A percentile compares a stretch with the other conserved stretches of the same genome.
Evolutionary conservation across 495 filamentous ascomycete species (phyloP).

Genomic region (Neurospora sp.): DNA sequence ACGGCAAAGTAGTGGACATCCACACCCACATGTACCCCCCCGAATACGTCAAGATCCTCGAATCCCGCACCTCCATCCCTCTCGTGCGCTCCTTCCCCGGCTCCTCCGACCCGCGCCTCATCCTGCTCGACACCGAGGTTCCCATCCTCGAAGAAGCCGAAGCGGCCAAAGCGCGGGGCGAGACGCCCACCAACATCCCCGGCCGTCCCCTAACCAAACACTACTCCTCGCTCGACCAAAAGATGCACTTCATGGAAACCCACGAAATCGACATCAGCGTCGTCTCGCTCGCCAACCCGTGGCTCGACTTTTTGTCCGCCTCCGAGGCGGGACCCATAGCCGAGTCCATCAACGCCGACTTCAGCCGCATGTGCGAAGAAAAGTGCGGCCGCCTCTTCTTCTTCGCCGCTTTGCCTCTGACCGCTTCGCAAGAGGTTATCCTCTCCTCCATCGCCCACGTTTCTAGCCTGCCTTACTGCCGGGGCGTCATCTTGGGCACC

Average conservation of each 20-base stretch:
- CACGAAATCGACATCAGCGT: constrained; percentile 77
- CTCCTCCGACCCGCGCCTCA: constrained; percentile 53
- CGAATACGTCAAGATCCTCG: constrained; percentile 70
- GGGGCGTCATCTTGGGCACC: constrained; percentile 83
- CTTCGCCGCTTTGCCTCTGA: constrained; percentile 74
- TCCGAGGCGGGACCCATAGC: constrained; percentile 53
- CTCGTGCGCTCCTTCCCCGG: constrained; percentile 63
- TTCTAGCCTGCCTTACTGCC: constrained; percentile 51
- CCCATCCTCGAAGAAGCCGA: constrained; percentile 45
- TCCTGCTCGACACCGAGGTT: constrained; percentile 65
- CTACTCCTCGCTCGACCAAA: constrained; percentile 61
- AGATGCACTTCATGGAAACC: constrained; percentile 76
- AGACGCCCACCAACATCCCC: constrained; percentile 15
- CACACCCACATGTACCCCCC: constrained; percentile 94
- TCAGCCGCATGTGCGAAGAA: constrained; percentile 54
- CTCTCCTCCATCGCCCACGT: constrained; percentile 56
- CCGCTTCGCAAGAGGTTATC: constrained; percentile 49
- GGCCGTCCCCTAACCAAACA: constrained; percentile 69
- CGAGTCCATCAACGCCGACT: constrained; percentile 61
- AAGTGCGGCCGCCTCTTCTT: constrained; percentile 58
- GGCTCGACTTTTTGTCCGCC: constrained; percentile 76
- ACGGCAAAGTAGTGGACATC: constrained; percentile 59
- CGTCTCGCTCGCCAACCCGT: constrained; percentile 87
- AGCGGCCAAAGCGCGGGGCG: neutral
- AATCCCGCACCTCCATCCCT: constrained; percentile 63